Evolutionary conservation across 148 eudicot genomes (phyloP).

Genomic region (Rhododendron molle): DNA sequence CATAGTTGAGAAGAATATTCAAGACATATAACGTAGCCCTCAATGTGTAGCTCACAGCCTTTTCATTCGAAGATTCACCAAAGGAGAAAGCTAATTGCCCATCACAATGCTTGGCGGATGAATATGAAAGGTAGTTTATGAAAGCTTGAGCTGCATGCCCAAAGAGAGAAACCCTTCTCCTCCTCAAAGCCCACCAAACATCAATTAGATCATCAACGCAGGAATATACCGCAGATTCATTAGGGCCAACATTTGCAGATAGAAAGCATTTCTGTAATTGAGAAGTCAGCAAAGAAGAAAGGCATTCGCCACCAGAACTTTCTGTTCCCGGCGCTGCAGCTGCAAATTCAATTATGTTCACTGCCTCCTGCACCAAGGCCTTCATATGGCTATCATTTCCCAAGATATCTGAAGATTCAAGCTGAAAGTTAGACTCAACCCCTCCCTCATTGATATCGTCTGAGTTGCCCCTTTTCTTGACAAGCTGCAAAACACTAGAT

Average conservation of each 20-base stretch:
- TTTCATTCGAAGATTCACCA: constrained; percentile 38
- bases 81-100: constrained; percentile 32
- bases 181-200: constrained; percentile 89
- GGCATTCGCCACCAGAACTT: constrained; percentile 51
- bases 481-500: constrained; percentile 42
- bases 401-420: constrained; percentile 29
- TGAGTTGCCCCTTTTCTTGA: constrained; percentile 24
- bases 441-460: constrained; percentile 29
- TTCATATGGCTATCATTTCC: constrained; percentile 24
- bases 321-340: constrained; percentile 83
- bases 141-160: constrained; percentile 93
- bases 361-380: constrained; percentile 50
- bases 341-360: constrained; percentile 64
- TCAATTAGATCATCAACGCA: constrained; percentile 54
- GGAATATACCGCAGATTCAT: constrained; percentile 34
- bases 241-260: constrained; percentile 31
- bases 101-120: constrained; percentile 49
- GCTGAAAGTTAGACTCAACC: constrained; percentile 19
- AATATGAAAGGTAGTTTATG: constrained; percentile 62
- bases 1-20: constrained; percentile 86
- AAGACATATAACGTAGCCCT: constrained; percentile 84
- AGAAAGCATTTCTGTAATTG: constrained; percentile 56
- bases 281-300: constrained; percentile 53
- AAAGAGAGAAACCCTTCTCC: constrained; percentile 81
- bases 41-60: constrained; percentile 55